These are phyloP conservation scores for Saccharata proteae DNA, from an alignment of 2,329 filamentous ascomycete species.

Conservation along the genomic window DNA sequence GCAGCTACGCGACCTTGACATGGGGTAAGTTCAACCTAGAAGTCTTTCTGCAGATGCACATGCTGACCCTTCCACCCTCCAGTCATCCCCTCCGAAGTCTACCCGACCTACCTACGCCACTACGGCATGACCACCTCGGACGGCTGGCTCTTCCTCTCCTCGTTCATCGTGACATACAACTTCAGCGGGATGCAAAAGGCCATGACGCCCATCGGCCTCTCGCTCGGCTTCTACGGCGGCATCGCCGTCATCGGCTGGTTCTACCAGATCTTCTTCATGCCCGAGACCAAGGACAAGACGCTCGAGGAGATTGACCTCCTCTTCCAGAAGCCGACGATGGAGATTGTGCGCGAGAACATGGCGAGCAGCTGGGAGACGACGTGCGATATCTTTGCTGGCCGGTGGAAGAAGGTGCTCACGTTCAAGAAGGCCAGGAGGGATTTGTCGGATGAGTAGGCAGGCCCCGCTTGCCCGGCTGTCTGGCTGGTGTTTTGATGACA, in stretches of 20 bases:
- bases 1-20: conserved; percentile 23
- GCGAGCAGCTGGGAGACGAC: conserved; percentile 34
- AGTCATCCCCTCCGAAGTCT: conserved; percentile 50
- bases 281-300: conserved; percentile 56
- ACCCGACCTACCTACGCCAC: conserved; percentile 58
- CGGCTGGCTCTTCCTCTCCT: conserved; percentile 56
- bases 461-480: too few relatives aligned
- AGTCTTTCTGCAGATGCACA: too few relatives aligned
- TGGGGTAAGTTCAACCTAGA: too few relatives aligned
- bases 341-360: conserved; percentile 50
- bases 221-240: conserved; percentile 61
- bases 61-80: neutral
- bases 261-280: conserved; percentile 66
- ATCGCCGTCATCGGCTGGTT: conserved; percentile 59
- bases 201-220: conserved; percentile 54
- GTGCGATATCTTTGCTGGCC: conserved; percentile 30
- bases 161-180: conserved; percentile 66
- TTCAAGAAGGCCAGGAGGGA: conserved; percentile 6
- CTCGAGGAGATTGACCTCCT: conserved; percentile 61
- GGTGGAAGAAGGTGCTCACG: conserved; percentile 37
- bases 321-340: conserved; percentile 50
- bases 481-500: too few relatives aligned
- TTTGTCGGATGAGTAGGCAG: conserved; percentile 2
- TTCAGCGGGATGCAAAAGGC: conserved; percentile 57
- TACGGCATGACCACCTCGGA: conserved; percentile 65